Base-by-base conservation (phyloP, 2,329 filamentous ascomycete species). In the Scedosporium apiospermum region DNA sequence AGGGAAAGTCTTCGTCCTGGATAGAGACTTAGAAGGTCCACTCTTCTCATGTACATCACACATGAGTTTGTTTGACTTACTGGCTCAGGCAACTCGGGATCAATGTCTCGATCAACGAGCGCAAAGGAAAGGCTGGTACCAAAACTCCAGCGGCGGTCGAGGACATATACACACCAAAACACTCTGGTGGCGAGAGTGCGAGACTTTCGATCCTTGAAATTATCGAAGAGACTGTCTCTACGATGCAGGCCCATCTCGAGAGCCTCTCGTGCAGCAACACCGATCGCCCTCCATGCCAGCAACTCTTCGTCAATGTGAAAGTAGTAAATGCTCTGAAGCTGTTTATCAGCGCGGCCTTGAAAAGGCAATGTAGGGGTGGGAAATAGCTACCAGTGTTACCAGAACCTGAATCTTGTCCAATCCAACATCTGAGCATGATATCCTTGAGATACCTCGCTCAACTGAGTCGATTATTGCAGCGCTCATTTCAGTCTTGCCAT, bases 121-220 rank as follows among this genome's bases (percentile, higher is more conserved):
- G 76, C 75, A 65, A 81, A 82, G 0, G 79, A 78, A 21, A 82
- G 66, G 12, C 79, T 78, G 0, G 78, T 81, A 1, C 79, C 79
- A 41, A 82, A 80, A 9, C 78, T 80, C 77, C 78, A 82, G 23
- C 80, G 76, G 0, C 79, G 76, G 59, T 82, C 80, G 0, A 82
- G 73, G 0, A 80, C 76, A 62, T 82, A 82, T 18, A 81, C 77
- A 34, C 34, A 38, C 34, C 34, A 38, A 38, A 38, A 38, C 34
- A 38, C 34, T 38, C 34, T 38, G 10, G 34, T 38, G 34, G 34
- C 34, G 34, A 38, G 34, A 38, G 34, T 38, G 10, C 34, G 34
- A 38, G 34, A 38, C 34, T 38, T 38, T 1, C 34, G 34, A 4
- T 38, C 34, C 10, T 38, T 38, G 34, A 38, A 12, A 38, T 38